Evolutionary conservation across 305 asterid species (phyloP).

Genomic region (Withania somnifera): DNA sequence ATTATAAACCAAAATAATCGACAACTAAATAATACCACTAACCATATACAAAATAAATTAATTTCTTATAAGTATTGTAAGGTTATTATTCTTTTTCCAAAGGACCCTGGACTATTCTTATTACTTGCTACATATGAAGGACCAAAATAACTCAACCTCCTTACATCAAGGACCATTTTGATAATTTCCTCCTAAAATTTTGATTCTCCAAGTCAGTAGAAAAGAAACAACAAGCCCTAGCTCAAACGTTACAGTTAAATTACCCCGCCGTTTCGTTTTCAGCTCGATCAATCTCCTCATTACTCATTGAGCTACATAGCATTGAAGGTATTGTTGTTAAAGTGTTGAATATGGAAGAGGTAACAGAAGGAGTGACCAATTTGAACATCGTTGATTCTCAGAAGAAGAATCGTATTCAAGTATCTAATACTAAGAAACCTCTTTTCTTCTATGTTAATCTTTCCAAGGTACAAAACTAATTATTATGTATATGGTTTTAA

Average conservation of each 20-base stretch:
- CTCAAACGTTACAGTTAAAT: background rate
- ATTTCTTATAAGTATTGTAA: too few relatives aligned
- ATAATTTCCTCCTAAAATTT: background rate
- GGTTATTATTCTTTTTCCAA: too few relatives aligned
- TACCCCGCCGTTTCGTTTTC: background rate
- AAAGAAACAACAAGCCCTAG: background rate
- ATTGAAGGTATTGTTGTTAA: background rate
- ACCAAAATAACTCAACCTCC: background rate
- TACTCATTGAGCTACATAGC: background rate
- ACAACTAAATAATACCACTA: too few relatives aligned
- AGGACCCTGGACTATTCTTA: background rate
- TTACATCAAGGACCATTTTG: background rate
- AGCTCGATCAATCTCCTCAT: too few relatives aligned
- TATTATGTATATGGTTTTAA: background rate
- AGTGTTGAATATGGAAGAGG: constrained; percentile 31
- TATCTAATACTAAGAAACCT: constrained; percentile 61
- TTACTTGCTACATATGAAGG: background rate
- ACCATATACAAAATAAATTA: too few relatives aligned
- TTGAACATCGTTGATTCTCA: constrained; percentile 31
- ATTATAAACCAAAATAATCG: too few relatives aligned
- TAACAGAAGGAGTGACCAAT: constrained; percentile 52
- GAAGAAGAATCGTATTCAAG: constrained; percentile 62
- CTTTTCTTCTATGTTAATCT: constrained; percentile 66
- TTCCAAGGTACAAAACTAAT: constrained; percentile 32
- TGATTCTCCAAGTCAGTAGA: background rate